Evolutionary conservation across 2,329 filamentous ascomycete species (phyloP), one percentile per base, ranked within the genome.

Genomic region (Venturia asperata): DNA sequence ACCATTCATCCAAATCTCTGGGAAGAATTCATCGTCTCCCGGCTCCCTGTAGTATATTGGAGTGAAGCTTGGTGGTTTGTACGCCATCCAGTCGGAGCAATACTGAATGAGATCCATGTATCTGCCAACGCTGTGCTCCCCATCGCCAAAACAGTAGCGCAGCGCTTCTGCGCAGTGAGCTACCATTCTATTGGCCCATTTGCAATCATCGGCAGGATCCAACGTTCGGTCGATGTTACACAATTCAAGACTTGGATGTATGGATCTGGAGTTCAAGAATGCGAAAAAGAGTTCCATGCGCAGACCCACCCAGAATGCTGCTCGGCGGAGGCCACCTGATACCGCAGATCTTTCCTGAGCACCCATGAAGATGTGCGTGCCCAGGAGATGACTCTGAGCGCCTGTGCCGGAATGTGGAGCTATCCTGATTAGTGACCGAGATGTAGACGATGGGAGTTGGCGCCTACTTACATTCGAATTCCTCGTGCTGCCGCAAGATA

Each of bases 81-180:
- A 72, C 6, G 74, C 71, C 17, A 76, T 70, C 83, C 84, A 85
- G 27, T 75, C 72, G 41, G 76, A 71, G 62, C 79, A 78, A 65
- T 80, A 81, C 6, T 77, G 72, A 13, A 78, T 72, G 15, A 86
- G 73, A 30, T 77, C 74, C 7, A 71, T 74, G 76, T 83, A 85
- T 24, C 70, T 67, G 66, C 67, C 55, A 63, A 73, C 67, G 66
- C 75, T 67, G 70, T 71, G 68, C 27, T 74, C 71, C 19, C 69
- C 71, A 19, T 78, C 74, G 1, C 80, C 79, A 68, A 87, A 87
- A 70, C 85, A 88, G 69, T 82, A 86, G 67, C 86, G 83, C 19
- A 88, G 74, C 0, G 87, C 83, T 67, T 87, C 83, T n/a, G 84
- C 84, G 64, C 84, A 85, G 69, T 85, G 82, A 3, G 85, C 79